These are phyloP conservation scores for Hymenoscyphus scutula DNA, from an alignment of 2,329 filamentous ascomycete species.

Conservation along the genomic window DNA sequence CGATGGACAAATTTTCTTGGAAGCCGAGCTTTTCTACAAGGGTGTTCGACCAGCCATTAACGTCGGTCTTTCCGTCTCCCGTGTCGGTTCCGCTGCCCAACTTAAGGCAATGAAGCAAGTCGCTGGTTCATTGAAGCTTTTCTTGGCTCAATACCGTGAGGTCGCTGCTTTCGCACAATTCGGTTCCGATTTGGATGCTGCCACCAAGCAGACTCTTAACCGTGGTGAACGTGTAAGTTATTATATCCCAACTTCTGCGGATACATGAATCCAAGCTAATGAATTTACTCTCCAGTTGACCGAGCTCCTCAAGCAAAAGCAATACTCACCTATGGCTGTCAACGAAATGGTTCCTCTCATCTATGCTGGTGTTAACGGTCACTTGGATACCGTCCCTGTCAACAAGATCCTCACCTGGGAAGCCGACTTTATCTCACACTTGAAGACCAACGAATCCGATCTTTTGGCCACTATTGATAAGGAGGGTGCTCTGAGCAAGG, in stretches of 20 bases:
- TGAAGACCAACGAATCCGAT: conserved; percentile 86
- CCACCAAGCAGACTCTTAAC: conserved; percentile 96
- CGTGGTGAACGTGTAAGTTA: conserved; percentile 92
- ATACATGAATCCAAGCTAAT: conserved; percentile 29
- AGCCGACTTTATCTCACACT: conserved; percentile 86
- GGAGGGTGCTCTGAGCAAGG: conserved; percentile 95
- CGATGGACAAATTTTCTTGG: conserved; percentile 99
- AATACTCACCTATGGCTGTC: conserved; percentile 97
- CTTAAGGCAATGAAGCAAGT: conserved; percentile 99
- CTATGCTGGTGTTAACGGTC: conserved; percentile 98
- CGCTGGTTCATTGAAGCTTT: conserved; percentile 98
- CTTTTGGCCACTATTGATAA: conserved; percentile 85
- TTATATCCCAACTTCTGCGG: conserved; percentile 1
- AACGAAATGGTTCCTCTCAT: conserved; percentile 99
- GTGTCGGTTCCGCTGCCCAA: conserved; percentile 99
- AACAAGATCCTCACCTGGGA: conserved; percentile 92
- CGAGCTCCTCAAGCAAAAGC: conserved; percentile 99
- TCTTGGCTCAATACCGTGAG: conserved; percentile 99
- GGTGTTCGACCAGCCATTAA: conserved; percentile 99
- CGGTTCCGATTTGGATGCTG: conserved; percentile 98
- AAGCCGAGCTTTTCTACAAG: conserved; percentile 99
- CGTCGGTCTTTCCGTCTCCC: conserved; percentile 99
- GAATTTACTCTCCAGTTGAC: conserved; percentile 57
- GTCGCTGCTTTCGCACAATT: conserved; percentile 99
- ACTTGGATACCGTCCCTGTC: conserved; percentile 85